Conservation (phyloP, 139 green algal genomes). For the Desmodesmus armatus region DNA sequence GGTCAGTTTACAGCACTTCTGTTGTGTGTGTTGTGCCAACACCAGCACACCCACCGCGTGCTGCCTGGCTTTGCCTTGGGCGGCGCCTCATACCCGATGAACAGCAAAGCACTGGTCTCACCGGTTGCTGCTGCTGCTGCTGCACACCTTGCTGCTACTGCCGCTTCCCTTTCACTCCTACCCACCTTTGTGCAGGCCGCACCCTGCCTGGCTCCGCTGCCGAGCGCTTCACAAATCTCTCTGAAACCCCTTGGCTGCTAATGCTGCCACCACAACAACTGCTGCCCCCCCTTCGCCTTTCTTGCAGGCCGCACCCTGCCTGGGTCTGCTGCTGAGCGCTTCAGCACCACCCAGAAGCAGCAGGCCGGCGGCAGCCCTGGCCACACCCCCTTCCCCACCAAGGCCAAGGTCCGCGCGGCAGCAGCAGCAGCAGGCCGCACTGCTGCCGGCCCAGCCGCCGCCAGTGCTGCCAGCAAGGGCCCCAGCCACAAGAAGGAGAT, state of each 20-base stretch:
- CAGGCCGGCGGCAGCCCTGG: conserved; percentile 26
- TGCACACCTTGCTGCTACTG: too few species aligned
- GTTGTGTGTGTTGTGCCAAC: neutral
- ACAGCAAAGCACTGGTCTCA: neutral
- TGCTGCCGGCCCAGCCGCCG: neutral
- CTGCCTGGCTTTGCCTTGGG: too few species aligned
- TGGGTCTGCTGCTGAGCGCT: too few species aligned
- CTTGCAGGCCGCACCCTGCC: too few species aligned
- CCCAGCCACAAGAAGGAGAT: conserved; percentile 24
- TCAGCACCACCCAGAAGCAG: neutral
- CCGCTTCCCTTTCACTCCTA: too few species aligned
- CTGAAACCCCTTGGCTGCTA: too few species aligned
- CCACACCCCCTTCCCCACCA: conserved; percentile 34
- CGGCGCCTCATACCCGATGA: neutral
- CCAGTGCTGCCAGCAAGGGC: neutral
- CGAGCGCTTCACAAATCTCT: too few species aligned
- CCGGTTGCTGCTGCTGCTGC: neutral
- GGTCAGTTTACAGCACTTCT: too few species aligned
- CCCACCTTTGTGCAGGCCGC: too few species aligned
- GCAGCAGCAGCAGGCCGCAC: conserved; percentile 27
- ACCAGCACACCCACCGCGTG: neutral
- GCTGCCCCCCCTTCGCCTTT: too few species aligned
- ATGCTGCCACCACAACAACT: too few species aligned
- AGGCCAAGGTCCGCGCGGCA: conserved; percentile 29
- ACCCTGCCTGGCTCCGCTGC: too few species aligned